Base-by-base conservation (phyloP, 352 stramenopile genomes). In the Phytophthora idaei region DNA sequence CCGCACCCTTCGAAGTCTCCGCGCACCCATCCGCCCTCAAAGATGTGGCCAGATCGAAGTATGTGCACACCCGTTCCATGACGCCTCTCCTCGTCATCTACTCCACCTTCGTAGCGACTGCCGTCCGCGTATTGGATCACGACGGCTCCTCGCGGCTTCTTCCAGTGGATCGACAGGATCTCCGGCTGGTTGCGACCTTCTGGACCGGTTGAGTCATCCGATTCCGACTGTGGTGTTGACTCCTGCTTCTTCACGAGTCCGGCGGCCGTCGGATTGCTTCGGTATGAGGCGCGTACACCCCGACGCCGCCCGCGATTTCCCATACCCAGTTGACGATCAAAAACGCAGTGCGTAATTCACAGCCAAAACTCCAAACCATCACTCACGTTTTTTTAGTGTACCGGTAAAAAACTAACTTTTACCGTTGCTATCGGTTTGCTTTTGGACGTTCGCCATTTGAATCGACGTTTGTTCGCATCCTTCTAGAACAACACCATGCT, bases 1-100 rank as follows among this genome's bases (percentile, higher is more conserved):
- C 45, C 81, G 71, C 82, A 97, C 84, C 90, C 90, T 79, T 94
- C 87, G 36, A 95, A 87, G 45, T 85, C 74, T 64, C 89, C 86
- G 64, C 93, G 77, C 46, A 90, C 80, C 83, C 90, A 97, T 17
- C 88, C 80, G 14, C 90, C 90, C 32, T 95, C 80, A 56, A 92
- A 92, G n/a, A 83, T 65, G 48, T 95, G 75, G 7, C 87, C 90
- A 9, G 76, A 70, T 51, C 73, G 58, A 29, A 81, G 78, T 45
- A 80, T 67, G 45, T 87, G 82, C 12, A 86, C 59, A 6, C 87
- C 87, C 14, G 80, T 79, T 12, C 87, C 87, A 63, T 95, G 87
- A 9, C 82, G 78, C 45, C 77, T 73, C 52, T 77, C 53, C 28
- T 82, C 64, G 1, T 85, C 69, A 27, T 87, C 74, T 15, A 78